Percentiles rank a stretch among this genome's conserved stretches.
Conservation (phyloP, 768 basidiomycete species). For the Tulasnella sp. region DNA sequence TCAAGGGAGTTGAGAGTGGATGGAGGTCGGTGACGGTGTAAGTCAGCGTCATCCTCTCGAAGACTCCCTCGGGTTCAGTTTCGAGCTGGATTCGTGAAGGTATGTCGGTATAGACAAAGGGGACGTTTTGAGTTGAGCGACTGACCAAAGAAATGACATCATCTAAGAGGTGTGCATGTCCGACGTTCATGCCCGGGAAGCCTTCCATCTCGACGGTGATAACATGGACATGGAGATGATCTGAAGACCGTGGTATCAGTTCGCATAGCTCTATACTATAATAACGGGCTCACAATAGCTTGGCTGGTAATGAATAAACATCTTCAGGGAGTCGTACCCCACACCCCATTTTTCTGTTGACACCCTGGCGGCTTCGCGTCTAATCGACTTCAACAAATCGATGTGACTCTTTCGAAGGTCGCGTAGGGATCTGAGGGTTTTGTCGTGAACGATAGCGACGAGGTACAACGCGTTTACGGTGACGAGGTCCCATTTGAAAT, state of each 20-base stretch:
- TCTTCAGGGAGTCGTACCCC: slow-evolving; percentile 44
- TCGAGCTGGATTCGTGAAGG: slow-evolving; percentile 42
- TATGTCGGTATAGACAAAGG: neutral
- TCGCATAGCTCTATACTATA: slow-evolving; percentile 15
- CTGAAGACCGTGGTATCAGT: slow-evolving; percentile 30
- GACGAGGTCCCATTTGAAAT: slow-evolving; percentile 91
- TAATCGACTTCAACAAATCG: slow-evolving; percentile 52
- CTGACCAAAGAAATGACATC: slow-evolving; percentile 76
- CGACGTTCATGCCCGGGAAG: slow-evolving; percentile 60
- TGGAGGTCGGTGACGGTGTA: slow-evolving; percentile 79
- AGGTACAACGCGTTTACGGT: slow-evolving; percentile 74
- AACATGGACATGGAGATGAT: slow-evolving; percentile 91
- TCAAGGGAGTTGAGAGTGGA: slow-evolving; percentile 36
- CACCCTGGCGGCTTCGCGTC: slow-evolving; percentile 38
- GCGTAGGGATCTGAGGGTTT: slow-evolving; percentile 54
- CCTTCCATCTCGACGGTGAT: slow-evolving; percentile 62
- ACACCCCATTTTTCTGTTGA: slow-evolving; percentile 58
- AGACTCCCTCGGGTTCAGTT: slow-evolving; percentile 37
- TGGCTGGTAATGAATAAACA: slow-evolving; percentile 92
- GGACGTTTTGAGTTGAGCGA: slow-evolving; percentile 20
- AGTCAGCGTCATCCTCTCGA: slow-evolving; percentile 62
- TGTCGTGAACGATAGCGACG: slow-evolving; percentile 56
- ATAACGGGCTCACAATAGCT: slow-evolving; percentile 60
- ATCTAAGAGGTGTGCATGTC: slow-evolving; percentile 87
- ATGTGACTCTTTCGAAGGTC: slow-evolving; percentile 60